These are phyloP conservation scores for Plantago elongata DNA, from an alignment of 257 asterid species.

Conservation along the genomic window DNA sequence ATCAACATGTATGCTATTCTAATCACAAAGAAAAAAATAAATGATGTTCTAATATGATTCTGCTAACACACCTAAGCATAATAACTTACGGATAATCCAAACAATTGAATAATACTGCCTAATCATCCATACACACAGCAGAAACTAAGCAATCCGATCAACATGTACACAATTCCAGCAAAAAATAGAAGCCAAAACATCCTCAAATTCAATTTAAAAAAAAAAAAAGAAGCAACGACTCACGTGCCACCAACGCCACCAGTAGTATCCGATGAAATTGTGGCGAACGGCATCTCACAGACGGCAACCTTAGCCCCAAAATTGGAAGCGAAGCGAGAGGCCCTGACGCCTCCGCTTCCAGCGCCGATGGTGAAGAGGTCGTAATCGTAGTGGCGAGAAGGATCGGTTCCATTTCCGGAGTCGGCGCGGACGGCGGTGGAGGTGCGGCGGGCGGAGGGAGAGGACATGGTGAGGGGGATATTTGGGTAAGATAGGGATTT, in stretches of 20 bases:
- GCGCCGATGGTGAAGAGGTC: constrained; percentile 97
- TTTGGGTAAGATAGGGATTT: constrained; percentile 21
- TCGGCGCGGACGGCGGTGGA: constrained; percentile 50
- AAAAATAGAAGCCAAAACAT: background rate
- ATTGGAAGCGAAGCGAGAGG: constrained; percentile 90
- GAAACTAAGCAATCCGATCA: too few relatives aligned
- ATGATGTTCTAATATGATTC: too few relatives aligned
- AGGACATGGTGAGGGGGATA: constrained; percentile 16
- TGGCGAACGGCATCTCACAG: constrained; percentile 89
- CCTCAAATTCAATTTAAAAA: background rate
- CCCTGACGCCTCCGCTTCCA: constrained; percentile 97
- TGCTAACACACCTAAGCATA: too few relatives aligned
- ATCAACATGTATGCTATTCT: background rate
- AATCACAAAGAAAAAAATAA: background rate
- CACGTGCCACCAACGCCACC: constrained; percentile 99
- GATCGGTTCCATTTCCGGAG: constrained; percentile 46
- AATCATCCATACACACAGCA: too few relatives aligned
- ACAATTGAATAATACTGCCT: too few relatives aligned
- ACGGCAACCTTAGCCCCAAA: constrained; percentile 88
- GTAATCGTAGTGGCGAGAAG: constrained; percentile 55
- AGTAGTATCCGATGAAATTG: constrained; percentile 77
- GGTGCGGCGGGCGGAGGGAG: constrained; percentile 32
- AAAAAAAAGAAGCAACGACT: constrained; percentile 11
- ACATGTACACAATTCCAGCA: background rate
- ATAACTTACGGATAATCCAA: too few relatives aligned